Percentiles rank a stretch among this genome's conserved stretches.
Conservation (phyloP, 805 yeast genomes). For the Hanseniaspora valbyensis region DNA sequence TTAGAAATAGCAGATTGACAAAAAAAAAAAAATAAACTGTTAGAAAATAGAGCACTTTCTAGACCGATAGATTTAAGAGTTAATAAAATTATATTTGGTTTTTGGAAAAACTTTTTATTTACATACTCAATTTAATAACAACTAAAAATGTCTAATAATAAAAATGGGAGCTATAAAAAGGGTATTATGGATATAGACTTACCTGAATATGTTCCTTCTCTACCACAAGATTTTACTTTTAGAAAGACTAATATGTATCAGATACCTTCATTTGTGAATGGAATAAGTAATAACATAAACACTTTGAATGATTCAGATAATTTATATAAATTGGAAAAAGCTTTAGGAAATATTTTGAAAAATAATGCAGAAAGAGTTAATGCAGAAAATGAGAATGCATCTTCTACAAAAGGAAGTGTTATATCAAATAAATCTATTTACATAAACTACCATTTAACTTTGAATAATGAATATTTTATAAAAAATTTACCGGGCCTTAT, state of each 20-base stretch:
- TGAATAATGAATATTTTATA: constrained; percentile 11
- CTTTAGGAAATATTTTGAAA: not conserved
- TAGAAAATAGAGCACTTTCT: too few species aligned
- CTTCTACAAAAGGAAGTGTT: not conserved
- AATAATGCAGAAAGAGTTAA: not conserved
- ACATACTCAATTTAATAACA: too few species aligned
- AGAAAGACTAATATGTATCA: constrained; percentile 6
- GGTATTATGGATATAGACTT: not conserved
- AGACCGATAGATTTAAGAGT: too few species aligned
- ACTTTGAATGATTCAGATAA: constrained; percentile 10
- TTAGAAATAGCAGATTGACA: not conserved
- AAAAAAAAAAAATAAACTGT: not conserved
- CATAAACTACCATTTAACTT: constrained; percentile 3
- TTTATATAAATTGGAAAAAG: not conserved
- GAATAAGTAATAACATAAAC: constrained; percentile 1
- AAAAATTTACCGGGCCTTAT: not conserved
- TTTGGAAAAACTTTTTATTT: too few species aligned
- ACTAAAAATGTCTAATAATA: not conserved
- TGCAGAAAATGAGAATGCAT: not conserved
- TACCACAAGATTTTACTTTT: constrained; percentile 11
- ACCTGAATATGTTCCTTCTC: constrained; percentile 8
- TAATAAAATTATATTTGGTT: too few species aligned
- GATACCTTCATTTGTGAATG: constrained; percentile 8
- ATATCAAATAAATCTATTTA: constrained; percentile 8
- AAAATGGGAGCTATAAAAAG: not conserved